Base-by-base conservation (phyloP, 2,329 filamentous ascomycete species). In the Colletotrichum magnum region DNA sequence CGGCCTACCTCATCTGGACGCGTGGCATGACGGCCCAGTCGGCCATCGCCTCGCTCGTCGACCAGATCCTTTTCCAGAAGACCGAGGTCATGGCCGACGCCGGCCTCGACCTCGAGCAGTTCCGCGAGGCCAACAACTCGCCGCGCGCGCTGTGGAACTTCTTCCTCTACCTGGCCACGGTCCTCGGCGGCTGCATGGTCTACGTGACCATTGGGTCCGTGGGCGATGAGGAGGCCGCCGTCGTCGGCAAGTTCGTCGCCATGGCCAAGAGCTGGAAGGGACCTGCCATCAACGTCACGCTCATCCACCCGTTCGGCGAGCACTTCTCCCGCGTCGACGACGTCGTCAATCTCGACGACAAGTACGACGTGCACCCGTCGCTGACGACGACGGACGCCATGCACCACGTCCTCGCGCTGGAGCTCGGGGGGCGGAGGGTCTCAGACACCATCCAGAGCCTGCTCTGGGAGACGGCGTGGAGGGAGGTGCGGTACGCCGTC, bases 361-460 rank as follows among this genome's bases (percentile, higher is more conserved):
- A 74, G 50, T 76, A 76, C 51, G 75, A 76, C 56, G 74, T 76
- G 2, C 75, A 76, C 21, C 75, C 75, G 28, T 73, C 71, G 6
- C 72, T 77, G 12, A 74, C 73, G 28, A 76, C 74, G 2, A 75
- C 74, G n/a, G 75, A 77, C 48, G 75, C 75, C 24, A 72, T 73
- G 52, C 74, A 76, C 21, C 75, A 76, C 36, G 75, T 76, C 6
- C 59, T 76, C 15, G 70, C 76, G 6, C 16, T 76, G 12, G 74
- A 76, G 64, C 21, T 74, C 24, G 69, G 71, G 15, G 50, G 73
- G 1, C 56, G 72, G 21, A 53, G 50, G 10, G 71, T 75, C 5
- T 72, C 70, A 4, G 68, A 72, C 52, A 76, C 75, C 9, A 73
- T 76, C 1, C 71, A 73, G 26, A 54, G 66, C n/a, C 68, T 76